Base-by-base conservation (phyloP, 2,329 filamentous ascomycete genomes). In the Trichoderma breve region DNA sequence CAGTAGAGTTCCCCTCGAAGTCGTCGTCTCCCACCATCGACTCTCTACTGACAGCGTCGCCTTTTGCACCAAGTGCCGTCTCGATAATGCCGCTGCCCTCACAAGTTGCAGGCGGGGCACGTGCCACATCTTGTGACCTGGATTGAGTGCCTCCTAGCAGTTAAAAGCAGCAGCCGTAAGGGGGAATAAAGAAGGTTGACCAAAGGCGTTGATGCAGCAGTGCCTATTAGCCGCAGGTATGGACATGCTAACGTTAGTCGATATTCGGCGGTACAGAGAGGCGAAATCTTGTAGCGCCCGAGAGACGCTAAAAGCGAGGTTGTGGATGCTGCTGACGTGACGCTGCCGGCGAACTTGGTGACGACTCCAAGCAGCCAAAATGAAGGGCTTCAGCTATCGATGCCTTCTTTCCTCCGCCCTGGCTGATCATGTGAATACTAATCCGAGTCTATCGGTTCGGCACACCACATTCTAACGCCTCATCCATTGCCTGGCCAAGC, bases 1-100 rank as follows among this genome's bases (percentile, higher is more conserved):
- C 64, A 82, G 75, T 8, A 81, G 30, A 6, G 62, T 8, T 9
- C 47, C 11, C 1, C 53, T 71, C 7, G 66, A 36, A 21, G 61
- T 30, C 3, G 67, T 66, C 12, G 61, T 47, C 58, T 58, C 11
- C 60, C 67, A 71, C 32, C 71, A 67, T 24, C 21, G 47, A 3
- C 60, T 5, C 4, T 21, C 28, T 24, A n/a, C 28, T 12, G 51
- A 58, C 28, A 18, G 6, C 6, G 24, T 15, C 0, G 11, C 6
- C 51, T 24, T 57, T 28, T 34, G 69, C 51, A 34, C 15, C 24
- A 11, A 15, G 26, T 9, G 47, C 47, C 43, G 60, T 55, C 39
- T 53, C 32, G n/a, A 24, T 36, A 36, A 53, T 53, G n/a, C 36
- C 36, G 53, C 61, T 1, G 34, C 12, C 12, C 34, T 39, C 36